Conservation (phyloP, 78 protist species). For the Blattamonas nauphoetae region DNA sequence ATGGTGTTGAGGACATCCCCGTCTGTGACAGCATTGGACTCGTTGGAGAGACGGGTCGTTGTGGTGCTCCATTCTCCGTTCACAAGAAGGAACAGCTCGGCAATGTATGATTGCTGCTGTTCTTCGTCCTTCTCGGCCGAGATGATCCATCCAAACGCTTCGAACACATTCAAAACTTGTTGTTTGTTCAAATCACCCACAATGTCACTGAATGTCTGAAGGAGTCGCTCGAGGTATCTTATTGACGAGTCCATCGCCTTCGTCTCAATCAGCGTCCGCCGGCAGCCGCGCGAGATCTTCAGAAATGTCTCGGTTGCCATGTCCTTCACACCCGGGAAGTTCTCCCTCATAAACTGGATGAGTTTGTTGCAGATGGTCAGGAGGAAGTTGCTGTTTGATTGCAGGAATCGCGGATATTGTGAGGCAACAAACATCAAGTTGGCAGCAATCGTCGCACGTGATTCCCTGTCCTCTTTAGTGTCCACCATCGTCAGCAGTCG, state of each 20-base stretch:
- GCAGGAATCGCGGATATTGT: constrained; percentile 96
- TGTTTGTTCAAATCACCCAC: constrained; percentile 45
- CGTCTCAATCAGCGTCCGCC: constrained; percentile 58
- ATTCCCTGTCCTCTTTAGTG: constrained; percentile 77
- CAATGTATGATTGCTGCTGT: constrained; percentile 46
- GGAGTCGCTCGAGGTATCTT: constrained; percentile 80
- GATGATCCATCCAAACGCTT: constrained; percentile 86
- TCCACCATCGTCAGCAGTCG: constrained; percentile 88
- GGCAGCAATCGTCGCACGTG: constrained; percentile 95
- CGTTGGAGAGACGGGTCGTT: constrained; percentile 26
- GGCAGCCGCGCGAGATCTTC: constrained; percentile 87
- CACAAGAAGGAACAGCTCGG: constrained; percentile 64
- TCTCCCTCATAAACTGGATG: constrained; percentile 98
- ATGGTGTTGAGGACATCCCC: background rate
- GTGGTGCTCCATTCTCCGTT: constrained; percentile 60
- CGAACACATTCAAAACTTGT: constrained; percentile 82
- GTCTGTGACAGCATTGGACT: background rate
- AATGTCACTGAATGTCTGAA: constrained; percentile 33
- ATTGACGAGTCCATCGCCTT: constrained; percentile 58
- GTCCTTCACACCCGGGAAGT: constrained; percentile 96
- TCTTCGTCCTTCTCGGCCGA: constrained; percentile 30
- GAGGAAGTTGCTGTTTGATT: constrained; percentile 88
- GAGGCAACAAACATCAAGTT: constrained; percentile 99
- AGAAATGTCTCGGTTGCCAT: constrained; percentile 98
- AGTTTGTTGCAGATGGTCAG: constrained; percentile 91